Conservation (phyloP, 2,329 filamentous ascomycete genomes). For the Stachybotrys chlorohalonatus region DNA sequence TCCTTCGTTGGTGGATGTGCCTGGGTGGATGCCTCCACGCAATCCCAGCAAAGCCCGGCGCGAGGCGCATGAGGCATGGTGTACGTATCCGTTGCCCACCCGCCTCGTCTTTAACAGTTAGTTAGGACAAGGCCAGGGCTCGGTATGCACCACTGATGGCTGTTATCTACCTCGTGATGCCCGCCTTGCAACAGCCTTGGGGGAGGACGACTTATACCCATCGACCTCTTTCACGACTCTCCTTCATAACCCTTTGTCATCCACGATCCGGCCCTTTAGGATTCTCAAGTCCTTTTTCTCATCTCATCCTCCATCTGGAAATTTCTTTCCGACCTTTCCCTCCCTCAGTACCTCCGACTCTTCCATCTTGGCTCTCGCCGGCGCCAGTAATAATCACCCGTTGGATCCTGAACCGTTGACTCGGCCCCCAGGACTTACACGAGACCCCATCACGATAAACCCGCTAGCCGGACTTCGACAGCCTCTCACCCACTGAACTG, state of each 20-base stretch:
- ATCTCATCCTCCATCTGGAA: not conserved
- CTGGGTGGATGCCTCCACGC: constrained; percentile 25
- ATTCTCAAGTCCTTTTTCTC: not conserved
- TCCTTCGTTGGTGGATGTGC: constrained; percentile 11
- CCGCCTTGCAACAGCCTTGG: constrained; percentile 7
- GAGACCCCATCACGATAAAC: constrained; percentile 9
- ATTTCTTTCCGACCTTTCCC: constrained; percentile 1
- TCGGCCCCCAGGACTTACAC: constrained; percentile 32
- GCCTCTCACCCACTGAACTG: constrained; percentile 4
- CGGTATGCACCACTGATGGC: not conserved
- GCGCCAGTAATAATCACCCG: constrained; percentile 6
- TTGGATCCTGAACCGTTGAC: constrained; percentile 37
- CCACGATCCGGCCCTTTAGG: not conserved
- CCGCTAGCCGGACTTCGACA: constrained; percentile 8
- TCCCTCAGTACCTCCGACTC: constrained; percentile 5
- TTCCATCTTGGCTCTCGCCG: constrained; percentile 7
- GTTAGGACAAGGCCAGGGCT: not conserved
- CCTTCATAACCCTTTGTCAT: constrained; percentile 17
- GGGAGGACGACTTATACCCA: constrained; percentile 9
- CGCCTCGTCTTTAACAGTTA: constrained; percentile 11
- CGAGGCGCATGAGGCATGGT: constrained; percentile 13
- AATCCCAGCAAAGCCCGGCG: constrained; percentile 24
- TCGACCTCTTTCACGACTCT: constrained; percentile 25
- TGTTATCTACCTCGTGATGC: constrained; percentile 16
- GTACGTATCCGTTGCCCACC: constrained; percentile 15